Percentiles rank a stretch among this genome's conserved stretches.
phyloP scores from a whole-genome alignment of 164 flowering plant genomes.

The Annona squamosa region DNA sequence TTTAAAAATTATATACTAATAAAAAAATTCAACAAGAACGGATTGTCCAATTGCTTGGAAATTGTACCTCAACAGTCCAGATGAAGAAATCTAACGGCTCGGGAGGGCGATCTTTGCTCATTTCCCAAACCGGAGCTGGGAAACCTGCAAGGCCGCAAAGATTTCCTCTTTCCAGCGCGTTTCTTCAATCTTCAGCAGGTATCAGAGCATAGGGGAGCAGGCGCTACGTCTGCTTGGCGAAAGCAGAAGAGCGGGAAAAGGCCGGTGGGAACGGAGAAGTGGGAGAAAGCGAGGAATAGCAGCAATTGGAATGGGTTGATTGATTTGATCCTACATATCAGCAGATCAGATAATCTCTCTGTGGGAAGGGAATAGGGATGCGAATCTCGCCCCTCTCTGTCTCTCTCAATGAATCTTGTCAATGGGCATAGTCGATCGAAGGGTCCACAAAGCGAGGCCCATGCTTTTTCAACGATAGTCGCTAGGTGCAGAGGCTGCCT shows the following conservation, averaged over 20 bases:
- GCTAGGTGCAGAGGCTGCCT: background rate
- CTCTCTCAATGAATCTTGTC: too few relatives aligned
- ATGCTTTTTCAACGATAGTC: background rate
- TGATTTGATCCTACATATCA: background rate
- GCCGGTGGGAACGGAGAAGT: background rate
- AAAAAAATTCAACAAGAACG: background rate
- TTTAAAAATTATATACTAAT: too few relatives aligned
- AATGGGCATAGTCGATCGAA: too few relatives aligned
- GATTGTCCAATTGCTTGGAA: background rate
- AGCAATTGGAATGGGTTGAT: background rate
- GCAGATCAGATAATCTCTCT: background rate
- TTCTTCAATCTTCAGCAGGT: too few relatives aligned
- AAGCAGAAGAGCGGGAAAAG: background rate
- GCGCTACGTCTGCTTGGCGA: background rate
- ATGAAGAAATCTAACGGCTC: constrained; percentile 95
- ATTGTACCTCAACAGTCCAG: constrained; percentile 81
- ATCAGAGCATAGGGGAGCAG: background rate
- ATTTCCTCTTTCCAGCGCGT: background rate
- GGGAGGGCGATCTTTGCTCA: constrained; percentile 65
- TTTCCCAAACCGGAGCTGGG: constrained; percentile 21
- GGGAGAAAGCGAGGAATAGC: background rate
- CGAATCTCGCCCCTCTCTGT: too few relatives aligned
- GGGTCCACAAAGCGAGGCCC: background rate
- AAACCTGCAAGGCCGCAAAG: constrained; percentile 4
- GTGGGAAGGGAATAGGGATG: too few relatives aligned